Evolutionary conservation across 2,329 filamentous ascomycete species (phyloP), one percentile per base, ranked within the genome.

Genomic region (Plenodomus lindquistii): DNA sequence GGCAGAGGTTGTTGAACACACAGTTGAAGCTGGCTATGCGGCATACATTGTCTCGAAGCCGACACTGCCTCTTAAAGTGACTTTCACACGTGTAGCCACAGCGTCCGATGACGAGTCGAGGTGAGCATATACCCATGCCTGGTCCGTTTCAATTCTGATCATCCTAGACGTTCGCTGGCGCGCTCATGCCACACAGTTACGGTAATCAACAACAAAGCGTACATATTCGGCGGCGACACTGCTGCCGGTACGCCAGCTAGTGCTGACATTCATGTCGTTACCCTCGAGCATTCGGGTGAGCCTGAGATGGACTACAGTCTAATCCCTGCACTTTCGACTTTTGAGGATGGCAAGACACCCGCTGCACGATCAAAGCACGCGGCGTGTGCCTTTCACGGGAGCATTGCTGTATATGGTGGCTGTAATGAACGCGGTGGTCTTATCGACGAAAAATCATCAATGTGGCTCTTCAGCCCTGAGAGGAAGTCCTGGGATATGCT

Each of bases 161-260:
- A 37, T 48, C 55, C 18, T 42, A 70, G 55, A 46, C 68, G 56
- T 43, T 69, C 60, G 24, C 40, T 73, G 37, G 63, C 59, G 16
- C 56, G 70, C 4, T 67, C 65, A n/a, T 69, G 72, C 40, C 74
- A 77, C 47, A 72, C 69, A 4, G 44, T 77, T 18, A 75, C 69
- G 1, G 62, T 75, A 1, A 59, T 77, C 24, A 57, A 64, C 34
- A 70, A 75, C 55, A 76, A 74, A 52, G 74, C 75, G 4, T 77
- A 75, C 54, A 70, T 78, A 19, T 77, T 77, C 46, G 75, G 75
- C 31, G 76, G 75, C 39, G 63, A 69, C 29, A 72, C 68, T 19
- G 52, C 63, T 1, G 59, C 63, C 6, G 66, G 65, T n/a, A 59
- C 65, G 20, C 49, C 75, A 13, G 72, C 73, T 3, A 71, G 69